Base-by-base conservation (phyloP, 305 asterid genomes). In the Fraxinus paxiana region DNA sequence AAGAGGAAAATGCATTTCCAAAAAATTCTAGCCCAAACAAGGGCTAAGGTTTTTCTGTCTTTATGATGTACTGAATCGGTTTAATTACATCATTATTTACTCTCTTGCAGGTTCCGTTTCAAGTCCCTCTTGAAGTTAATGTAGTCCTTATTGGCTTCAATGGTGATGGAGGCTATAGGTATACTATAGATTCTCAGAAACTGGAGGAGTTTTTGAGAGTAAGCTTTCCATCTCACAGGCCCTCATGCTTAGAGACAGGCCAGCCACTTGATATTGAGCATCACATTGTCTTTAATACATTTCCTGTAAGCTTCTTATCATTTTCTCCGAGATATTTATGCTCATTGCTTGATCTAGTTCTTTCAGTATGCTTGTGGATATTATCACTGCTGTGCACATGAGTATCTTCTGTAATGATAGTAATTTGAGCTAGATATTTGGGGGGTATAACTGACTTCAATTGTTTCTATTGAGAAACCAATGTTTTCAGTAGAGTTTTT, bases 71-170 rank as follows among this genome's bases (percentile, higher is more conserved):
- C 63, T 26, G 77, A 76, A 72, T 48, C 41, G 54, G 24, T 38
- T 51, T 30, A 38, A 73, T 82, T 83, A 80, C 77, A 81, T 5
- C 10, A 10, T 7, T 63, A 15, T 81, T 48, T 30, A 13, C 61
- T 83, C 74, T 77, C 46, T 30, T 82, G 84, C 91, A 96, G 98
- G 99, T 96, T 86, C 99, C 99, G 15, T 96, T 96, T 87, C 98
- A 92, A 91, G 99, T 96, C 48, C 99, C 98, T 69, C 97, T 96
- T 82, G 99, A 96, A 89, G 99, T 96, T 46, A 96, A 96, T 81
- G 87, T 94, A 69, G 97, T 96, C 80, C 97, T 96, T 65, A 85
- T 96, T 81, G 99, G 99, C 84, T 96, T 96, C 87, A 92, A 86
- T 78, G 92, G 91, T 17, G 98, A 96, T 35, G 99, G 99, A 48